Evolutionary conservation across 768 basidiomycete species (phyloP), one percentile per base, ranked within the genome.

Genomic region (Boletus bicolor): DNA sequence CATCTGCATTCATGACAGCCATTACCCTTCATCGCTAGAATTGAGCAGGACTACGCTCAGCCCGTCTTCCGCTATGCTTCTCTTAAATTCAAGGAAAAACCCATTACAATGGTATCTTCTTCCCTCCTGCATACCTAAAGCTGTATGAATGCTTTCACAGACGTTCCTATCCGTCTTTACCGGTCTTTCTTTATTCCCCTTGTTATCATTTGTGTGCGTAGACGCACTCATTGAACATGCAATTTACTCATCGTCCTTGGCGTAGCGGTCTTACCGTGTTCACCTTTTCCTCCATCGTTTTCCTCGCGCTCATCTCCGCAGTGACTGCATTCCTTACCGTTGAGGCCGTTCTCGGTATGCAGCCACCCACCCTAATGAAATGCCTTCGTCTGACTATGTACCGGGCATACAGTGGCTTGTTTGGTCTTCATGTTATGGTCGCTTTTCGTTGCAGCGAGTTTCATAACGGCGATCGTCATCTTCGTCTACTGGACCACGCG

Each of bases 31-130:
- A 4, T 52, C 19, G 3, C 21, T 44, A 80, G 79, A 44, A 75
- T 80, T 44, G 79, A 80, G 60, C 67, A 70, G 28, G 62, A 72
- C 21, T 79, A 78, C 59, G 79, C 73, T 6, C 76, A 75, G 19
- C 79, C 79, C 32, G 67, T 75, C 39, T 51, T 78, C 32, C 64
- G 51, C 26, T 44, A 56, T 43, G 37, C 46, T 21, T 60, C 62
- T 35, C n/a, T 51, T 26, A 60, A 58, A 34, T 67, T 71, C 36
- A 59, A 36, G 52, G 58, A 62, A 51, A 67, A 53, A 1, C 71
- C 70, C 8, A 45, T 72, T 2, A 51, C 48, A 21, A 64, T 71
- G 69, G 70, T 71, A 51, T 45, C 26, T 43, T 21, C 45, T 32
- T n/a, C 5, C 41, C 12, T 30, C 28, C 35, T 21, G 12, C 17